These are phyloP conservation scores for Pseudocercospora pini-densiflorae DNA, from an alignment of 2,329 filamentous ascomycete species.

Conservation along the genomic window DNA sequence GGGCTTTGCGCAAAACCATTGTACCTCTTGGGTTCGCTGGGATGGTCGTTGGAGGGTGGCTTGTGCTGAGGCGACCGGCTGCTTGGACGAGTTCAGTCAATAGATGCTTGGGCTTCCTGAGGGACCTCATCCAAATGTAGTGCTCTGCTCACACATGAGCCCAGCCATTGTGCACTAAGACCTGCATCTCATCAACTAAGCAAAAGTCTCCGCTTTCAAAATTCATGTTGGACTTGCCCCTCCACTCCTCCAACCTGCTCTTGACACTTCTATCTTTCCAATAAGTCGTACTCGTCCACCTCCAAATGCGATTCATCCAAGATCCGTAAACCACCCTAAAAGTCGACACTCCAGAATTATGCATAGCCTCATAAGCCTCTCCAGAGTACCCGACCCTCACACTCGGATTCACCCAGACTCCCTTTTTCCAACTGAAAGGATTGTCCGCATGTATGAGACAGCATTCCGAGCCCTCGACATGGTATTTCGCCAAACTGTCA, in stretches of 20 bases:
- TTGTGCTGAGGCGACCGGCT: background rate
- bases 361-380: slow-evolving; percentile 56
- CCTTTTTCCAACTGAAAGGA: slow-evolving; percentile 54
- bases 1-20: background rate
- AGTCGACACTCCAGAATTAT: slow-evolving; percentile 36
- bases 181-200: slow-evolving; percentile 38
- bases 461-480: slow-evolving; percentile 79
- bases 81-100: background rate
- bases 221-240: slow-evolving; percentile 29
- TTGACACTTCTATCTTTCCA: slow-evolving; percentile 38
- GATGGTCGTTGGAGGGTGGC: background rate
- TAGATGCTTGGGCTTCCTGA: background rate
- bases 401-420: slow-evolving; percentile 71
- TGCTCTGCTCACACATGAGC: slow-evolving; percentile 32
- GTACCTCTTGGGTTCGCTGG: background rate
- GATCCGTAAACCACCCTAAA: slow-evolving; percentile 57
- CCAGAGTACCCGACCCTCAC: slow-evolving; percentile 70
- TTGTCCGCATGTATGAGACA: slow-evolving; percentile 79
- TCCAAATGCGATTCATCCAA: slow-evolving; percentile 62
- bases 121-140: background rate
- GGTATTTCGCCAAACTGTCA: slow-evolving; percentile 62
- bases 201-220: slow-evolving; percentile 39
- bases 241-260: slow-evolving; percentile 25
- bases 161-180: slow-evolving; percentile 35
- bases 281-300: slow-evolving; percentile 48